Base-by-base conservation (phyloP, 2,329 filamentous ascomycete species). In the Chaetomium sp. region DNA sequence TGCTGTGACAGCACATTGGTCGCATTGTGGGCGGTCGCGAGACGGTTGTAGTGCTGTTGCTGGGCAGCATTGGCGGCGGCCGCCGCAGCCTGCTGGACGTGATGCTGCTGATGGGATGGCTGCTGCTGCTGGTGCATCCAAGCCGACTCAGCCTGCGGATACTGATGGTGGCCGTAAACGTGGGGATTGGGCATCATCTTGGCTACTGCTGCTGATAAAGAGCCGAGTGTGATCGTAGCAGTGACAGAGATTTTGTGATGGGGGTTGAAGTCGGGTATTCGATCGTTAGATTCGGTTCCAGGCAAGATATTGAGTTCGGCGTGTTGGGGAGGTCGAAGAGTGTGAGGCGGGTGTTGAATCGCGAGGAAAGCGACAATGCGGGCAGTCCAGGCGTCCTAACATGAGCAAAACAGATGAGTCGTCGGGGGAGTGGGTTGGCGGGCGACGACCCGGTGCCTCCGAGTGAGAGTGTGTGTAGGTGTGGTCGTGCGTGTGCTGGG, bases 81-180 rank as follows among this genome's bases (percentile, higher is more conserved):
- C 36, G 80, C 79, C 56, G 78, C 74, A 61, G 74, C 71, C 48
- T 62, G 75, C 3, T 27, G 19, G 19, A 27, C 19, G 42, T 75
- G 75, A 64, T 84, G 81, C 58, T 82, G 79, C 64, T 82, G 77
- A 59, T 84, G 81, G 60, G 75, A 76, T 48, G 79, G 74, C 69
- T 85, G 82, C 68, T 84, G 74, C 69, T 85, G 82, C 68, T 84
- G 81, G 63, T 87, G 83, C 77, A 87, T 81, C 84, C 85, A 87
- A 67, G 80, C 73, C 61, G 80, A 78, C 57, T 85, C 82, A 47
- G 74, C 74, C 68, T 86, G 83, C 50, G 78, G 79, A 62, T 85
- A 85, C 65, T 85, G 82, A 66, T 85, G 84, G 67, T 87, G 84
- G 60, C 80, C 82, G 71, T 86, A 87, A 66, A 85, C 77, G 71